Conservation (phyloP, 768 basidiomycete genomes). For the Suillus brevipes region DNA sequence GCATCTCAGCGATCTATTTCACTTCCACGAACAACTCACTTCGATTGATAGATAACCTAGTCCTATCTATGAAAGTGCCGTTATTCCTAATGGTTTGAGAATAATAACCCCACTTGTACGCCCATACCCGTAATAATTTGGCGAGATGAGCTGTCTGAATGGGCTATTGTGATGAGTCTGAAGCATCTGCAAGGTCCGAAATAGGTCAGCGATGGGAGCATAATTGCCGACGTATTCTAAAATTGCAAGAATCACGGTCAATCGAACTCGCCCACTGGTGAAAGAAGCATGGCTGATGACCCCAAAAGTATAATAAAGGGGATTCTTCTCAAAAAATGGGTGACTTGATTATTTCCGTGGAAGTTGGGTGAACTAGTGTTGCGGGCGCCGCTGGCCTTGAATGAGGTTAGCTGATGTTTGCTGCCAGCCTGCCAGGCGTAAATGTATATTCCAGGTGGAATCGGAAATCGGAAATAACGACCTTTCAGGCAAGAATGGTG, state of each 20-base stretch:
- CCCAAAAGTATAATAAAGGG: background rate
- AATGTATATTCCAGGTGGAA: background rate
- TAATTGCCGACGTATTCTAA: conserved; percentile 4
- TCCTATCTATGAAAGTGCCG: conserved; percentile 1
- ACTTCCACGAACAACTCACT: background rate
- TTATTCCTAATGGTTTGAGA: background rate
- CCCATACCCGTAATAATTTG: background rate
- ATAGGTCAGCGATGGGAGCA: conserved; percentile 9
- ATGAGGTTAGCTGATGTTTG: background rate
- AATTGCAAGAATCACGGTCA: background rate
- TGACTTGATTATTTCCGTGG: background rate
- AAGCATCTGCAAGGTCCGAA: background rate
- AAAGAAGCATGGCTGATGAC: background rate
- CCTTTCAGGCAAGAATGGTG: background rate
- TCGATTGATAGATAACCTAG: conserved; percentile 6
- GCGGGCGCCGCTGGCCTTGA: background rate
- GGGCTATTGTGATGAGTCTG: background rate
- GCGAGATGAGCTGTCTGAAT: background rate
- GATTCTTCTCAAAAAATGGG: background rate
- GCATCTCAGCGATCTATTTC: background rate
- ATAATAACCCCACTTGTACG: background rate
- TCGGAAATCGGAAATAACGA: background rate
- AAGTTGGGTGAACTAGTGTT: background rate
- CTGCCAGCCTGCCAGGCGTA: background rate
- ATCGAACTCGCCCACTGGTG: background rate